These are phyloP conservation scores for Hypoxylon cercidicola DNA, from an alignment of 495 filamentous ascomycete genomes.

Conservation along the genomic window DNA sequence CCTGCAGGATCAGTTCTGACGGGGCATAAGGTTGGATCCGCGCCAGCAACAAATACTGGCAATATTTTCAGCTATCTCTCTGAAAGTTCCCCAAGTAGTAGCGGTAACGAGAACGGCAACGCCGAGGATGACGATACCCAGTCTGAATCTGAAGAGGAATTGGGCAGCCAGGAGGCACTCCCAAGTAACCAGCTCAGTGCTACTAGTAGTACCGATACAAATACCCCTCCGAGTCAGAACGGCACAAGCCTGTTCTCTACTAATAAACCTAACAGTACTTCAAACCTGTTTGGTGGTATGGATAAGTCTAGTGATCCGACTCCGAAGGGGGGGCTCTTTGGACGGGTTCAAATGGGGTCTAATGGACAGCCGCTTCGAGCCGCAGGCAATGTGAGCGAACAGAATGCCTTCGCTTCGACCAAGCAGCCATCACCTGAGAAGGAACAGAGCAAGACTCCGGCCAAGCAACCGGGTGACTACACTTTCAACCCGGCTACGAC, in stretches of 20 bases:
- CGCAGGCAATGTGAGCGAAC: conserved; percentile 54
- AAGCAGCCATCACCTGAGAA: conserved; percentile 17
- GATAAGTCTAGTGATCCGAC: conserved; percentile 52
- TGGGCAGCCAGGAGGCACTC: conserved; percentile 50
- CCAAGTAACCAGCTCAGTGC: conserved; percentile 47
- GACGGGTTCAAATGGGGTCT: conserved; percentile 50
- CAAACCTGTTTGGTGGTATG: conserved; percentile 69
- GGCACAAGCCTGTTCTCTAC: conserved; percentile 30
- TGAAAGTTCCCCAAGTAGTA: conserved; percentile 58
- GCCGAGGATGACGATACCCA: conserved; percentile 60
- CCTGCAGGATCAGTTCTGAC: conserved; percentile 30
- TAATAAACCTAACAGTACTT: conserved; percentile 32
- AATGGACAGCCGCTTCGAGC: conserved; percentile 44
- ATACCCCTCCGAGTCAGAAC: conserved; percentile 49
- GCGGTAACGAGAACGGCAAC: conserved; percentile 55
- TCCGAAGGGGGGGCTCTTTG: conserved; percentile 60
- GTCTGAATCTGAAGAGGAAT: conserved; percentile 56
- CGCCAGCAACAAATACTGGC: conserved; percentile 29
- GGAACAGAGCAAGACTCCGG: conserved; percentile 34
- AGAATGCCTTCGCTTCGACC: conserved; percentile 2
- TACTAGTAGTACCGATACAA: conserved; percentile 46
- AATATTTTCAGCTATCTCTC: conserved; percentile 75
- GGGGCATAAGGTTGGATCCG: conserved; percentile 23
- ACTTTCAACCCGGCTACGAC: conserved; percentile 46
- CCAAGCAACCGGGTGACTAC: conserved; percentile 46